Evolutionary conservation across 1,284 basidiomycete species (phyloP).

Genomic region (Volvariella surrecta): DNA sequence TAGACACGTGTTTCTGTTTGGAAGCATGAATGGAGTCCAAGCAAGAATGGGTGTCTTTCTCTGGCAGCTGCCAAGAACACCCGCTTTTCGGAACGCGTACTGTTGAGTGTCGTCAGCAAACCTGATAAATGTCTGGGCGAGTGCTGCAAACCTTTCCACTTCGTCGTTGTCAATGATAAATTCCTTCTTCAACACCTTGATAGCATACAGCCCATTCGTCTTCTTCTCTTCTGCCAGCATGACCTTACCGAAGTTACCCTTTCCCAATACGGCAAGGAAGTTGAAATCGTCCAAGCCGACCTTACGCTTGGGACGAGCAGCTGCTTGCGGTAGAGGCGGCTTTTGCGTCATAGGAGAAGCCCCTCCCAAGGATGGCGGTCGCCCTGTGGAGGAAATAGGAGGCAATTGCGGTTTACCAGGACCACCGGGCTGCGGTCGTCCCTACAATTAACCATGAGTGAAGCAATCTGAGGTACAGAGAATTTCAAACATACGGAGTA

Average conservation of each 20-base stretch:
- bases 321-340: slow-evolving; percentile 21
- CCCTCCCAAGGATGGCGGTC: background rate
- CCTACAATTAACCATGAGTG: slow-evolving; percentile 1
- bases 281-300: slow-evolving; percentile 99
- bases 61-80: slow-evolving; percentile 95
- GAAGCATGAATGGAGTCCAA: slow-evolving; percentile 98
- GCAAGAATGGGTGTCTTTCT: slow-evolving; percentile 95
- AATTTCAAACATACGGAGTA: slow-evolving; percentile 16
- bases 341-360: slow-evolving; percentile 16
- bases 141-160: slow-evolving; percentile 78
- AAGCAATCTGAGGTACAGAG: background rate
- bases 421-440: background rate
- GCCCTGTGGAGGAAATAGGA: slow-evolving; percentile 4
- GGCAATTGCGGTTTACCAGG: slow-evolving; percentile 2
- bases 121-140: background rate
- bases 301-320: slow-evolving; percentile 58
- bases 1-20: slow-evolving; percentile 99
- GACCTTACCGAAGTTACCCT: slow-evolving; percentile 99
- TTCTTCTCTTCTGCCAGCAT: slow-evolving; percentile 99
- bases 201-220: slow-evolving; percentile 86
- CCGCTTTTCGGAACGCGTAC: slow-evolving; percentile 98
- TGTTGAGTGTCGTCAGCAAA: slow-evolving; percentile 20
- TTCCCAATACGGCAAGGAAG: slow-evolving; percentile 96
- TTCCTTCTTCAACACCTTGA: slow-evolving; percentile 99
- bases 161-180: slow-evolving; percentile 99